Base-by-base conservation (phyloP, 768 basidiomycete genomes). In the Lyophyllum decastes region DNA sequence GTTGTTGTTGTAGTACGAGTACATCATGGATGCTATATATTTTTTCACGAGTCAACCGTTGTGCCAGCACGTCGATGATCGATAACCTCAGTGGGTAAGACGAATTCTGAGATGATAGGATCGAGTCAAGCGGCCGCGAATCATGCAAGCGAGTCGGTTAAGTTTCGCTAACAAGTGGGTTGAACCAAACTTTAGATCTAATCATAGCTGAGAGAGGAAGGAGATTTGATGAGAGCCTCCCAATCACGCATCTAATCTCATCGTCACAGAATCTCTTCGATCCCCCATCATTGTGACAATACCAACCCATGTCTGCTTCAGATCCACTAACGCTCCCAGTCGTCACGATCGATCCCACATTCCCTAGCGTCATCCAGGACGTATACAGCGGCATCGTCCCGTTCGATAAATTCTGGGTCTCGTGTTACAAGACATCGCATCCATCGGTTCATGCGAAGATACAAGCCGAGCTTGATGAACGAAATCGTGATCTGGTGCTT, bases 371-470 rank as follows among this genome's bases (percentile, higher is more conserved):
- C 1, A 74, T 90, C 33, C 75, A 81, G 27, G 90, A 94, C 63
- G 84, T 92, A 2, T 72, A 77, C 17, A 78, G 83, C 35, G 87
- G 84, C 0, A 57, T 82, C 2, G 73, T 89, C 0, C 76, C 82
- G 0, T 70, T 67, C 4, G 90, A 92, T 57, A 79, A 79, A 56
- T 82, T 89, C 67, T 93, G 89, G 89, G 70, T 92, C 2, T 92
- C 90, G 2, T 87, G 85, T 66, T 92, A 92, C 73, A 78, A 81
- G 56, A 45, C 69, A 0, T 77, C 76, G 3, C 73, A 78, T 56
- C 70, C 76, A 19, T 84, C 85, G 8, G 80, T 89, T 0, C 90
- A 93, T 65, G 84, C 86, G 0, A 88, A 86, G 71, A 76, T 89
- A 22, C 70, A 73, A 24, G 80, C 83, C 4, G 68, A 75, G 43